Conservation (phyloP, 2,329 filamentous ascomycete species). For the Ascochyta koolunga region DNA sequence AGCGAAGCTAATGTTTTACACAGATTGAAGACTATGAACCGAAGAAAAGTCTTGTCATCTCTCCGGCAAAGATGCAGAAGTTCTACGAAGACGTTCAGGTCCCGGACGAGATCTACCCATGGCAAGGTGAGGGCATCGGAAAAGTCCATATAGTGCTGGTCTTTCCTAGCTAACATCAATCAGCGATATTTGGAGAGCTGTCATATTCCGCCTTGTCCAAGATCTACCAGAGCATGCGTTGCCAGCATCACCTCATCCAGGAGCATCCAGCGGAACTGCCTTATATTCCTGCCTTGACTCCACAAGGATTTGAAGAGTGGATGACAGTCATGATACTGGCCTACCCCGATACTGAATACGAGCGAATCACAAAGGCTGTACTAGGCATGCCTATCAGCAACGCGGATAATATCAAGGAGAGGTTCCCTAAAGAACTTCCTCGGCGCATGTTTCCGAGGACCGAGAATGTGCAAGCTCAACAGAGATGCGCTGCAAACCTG, state of each 20-base stretch:
- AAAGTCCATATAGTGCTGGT: neutral
- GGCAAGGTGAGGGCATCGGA: constrained; percentile 62
- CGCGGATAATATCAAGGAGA: constrained; percentile 67
- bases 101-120: constrained; percentile 70
- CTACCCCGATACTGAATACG: constrained; percentile 76
- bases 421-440: constrained; percentile 79
- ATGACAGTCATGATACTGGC: constrained; percentile 74
- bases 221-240: constrained; percentile 56
- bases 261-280: constrained; percentile 50
- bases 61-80: constrained; percentile 74
- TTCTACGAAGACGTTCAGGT: constrained; percentile 74
- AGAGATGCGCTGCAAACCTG: constrained; percentile 66
- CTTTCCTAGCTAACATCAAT: neutral
- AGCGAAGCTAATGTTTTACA: constrained; percentile 12
- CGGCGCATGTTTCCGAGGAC: constrained; percentile 71
- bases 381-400: constrained; percentile 73
- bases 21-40: constrained; percentile 74
- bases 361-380: constrained; percentile 71
- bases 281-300: constrained; percentile 54
- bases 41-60: constrained; percentile 71
- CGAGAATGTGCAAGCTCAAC: constrained; percentile 63
- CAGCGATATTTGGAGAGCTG: constrained; percentile 53
- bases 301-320: constrained; percentile 62
- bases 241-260: constrained; percentile 58
- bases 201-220: constrained; percentile 49